These are phyloP conservation scores for Mentha longifolia DNA, from an alignment of 257 asterid species.

Conservation along the genomic window DNA sequence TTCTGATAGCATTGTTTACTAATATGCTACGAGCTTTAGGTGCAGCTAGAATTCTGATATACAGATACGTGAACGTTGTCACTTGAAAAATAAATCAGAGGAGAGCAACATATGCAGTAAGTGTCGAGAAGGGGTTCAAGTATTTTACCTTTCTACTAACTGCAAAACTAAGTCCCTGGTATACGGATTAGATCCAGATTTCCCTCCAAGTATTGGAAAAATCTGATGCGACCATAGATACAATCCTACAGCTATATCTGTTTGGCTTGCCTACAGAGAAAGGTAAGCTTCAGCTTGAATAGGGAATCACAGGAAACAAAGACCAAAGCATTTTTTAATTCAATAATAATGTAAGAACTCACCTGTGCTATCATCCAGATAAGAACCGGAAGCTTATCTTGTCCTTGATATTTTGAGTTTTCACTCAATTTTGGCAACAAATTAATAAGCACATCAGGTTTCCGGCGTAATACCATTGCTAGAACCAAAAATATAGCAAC, in stretches of 20 bases:
- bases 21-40: constrained; percentile 84
- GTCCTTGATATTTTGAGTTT: constrained; percentile 80
- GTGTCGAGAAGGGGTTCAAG: constrained; percentile 8
- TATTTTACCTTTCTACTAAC: constrained; percentile 75
- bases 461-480: constrained; percentile 79
- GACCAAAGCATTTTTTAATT: constrained; percentile 1
- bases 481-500: constrained; percentile 80
- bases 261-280: constrained; percentile 69
- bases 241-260: constrained; percentile 82
- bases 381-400: constrained; percentile 71
- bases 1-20: constrained; percentile 70
- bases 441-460: constrained; percentile 70
- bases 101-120: constrained; percentile 8
- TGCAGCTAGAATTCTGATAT: constrained; percentile 60
- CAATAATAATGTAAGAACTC: constrained; percentile 15
- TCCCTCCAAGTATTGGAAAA: constrained; percentile 78
- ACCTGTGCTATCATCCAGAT: constrained; percentile 88
- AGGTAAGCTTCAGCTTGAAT: constrained; percentile 32
- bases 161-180: constrained; percentile 81
- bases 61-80: constrained; percentile 16
- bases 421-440: constrained; percentile 62
- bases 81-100: constrained; percentile 7
- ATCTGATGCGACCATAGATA: constrained; percentile 73
- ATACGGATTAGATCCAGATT: constrained; percentile 72
- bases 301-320: constrained; percentile 24